Evolutionary conservation across 2,329 filamentous ascomycete species (phyloP), one percentile per base, ranked within the genome.

Genomic region (Neoascochyta sp.): DNA sequence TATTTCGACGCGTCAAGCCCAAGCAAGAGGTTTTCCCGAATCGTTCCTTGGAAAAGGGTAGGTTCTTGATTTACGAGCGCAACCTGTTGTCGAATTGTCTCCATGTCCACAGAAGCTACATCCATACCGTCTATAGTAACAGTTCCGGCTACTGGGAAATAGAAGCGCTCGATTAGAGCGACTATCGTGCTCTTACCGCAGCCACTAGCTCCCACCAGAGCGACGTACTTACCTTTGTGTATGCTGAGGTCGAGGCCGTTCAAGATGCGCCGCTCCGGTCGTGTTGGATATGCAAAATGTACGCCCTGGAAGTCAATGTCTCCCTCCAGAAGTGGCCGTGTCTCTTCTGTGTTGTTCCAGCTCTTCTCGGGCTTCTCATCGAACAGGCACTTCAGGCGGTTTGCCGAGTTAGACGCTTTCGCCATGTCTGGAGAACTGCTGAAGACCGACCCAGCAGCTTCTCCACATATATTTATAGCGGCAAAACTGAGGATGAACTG

Each of bases 181-280:
- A 96, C 81, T 41, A 95, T 86, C 0, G 90, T 95, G 53, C 83
- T 89, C 66, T 96, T 96, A 20, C 90, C 90, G 21, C 84, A 92
- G 5, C 90, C 90, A n/a, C 88, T 95, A 8, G 36, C 39, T 0
- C 82, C 81, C 6, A 86, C 81, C 1, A 55, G 46, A 9, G 52
- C 50, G 1, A 45, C 45, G 9, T 50, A 49, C 10, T 82, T 77
- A 4, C 81, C 81, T 48, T 76, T 79, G 29, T 64, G 52, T 29
- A 55, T 54, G 9, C 47, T 42, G 5, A 59, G 25, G n/a, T 71
- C 74, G 27, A 76, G 65, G 32, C 64, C 59, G 27, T 48, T 52
- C 4, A 96, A 90, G 28, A 95, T 85, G 3, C 80, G 76, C 3
- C 94, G 86, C 51, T 95, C 86, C 3, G 13, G 24, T 0, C 90